phyloP scores from a whole-genome alignment of 2,329 filamentous ascomycete genomes.

The Sarocladiaceae sp. region DNA sequence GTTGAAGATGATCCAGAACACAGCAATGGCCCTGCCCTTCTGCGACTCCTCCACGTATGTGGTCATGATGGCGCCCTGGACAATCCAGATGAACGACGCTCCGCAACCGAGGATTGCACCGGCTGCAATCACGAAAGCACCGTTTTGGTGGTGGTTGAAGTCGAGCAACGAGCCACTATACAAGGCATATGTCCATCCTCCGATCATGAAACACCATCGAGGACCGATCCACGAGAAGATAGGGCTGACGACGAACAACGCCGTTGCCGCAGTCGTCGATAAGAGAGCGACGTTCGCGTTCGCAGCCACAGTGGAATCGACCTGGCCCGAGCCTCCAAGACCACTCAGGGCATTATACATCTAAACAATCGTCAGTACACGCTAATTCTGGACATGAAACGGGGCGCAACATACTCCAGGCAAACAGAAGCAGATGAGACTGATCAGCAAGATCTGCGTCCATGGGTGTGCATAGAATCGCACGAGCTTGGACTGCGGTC shows the following conservation, averaged over 20 bases:
- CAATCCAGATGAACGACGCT: slow-evolving; percentile 40
- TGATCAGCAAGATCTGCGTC: slow-evolving; percentile 44
- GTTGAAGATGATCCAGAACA: slow-evolving; percentile 43
- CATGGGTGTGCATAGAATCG: slow-evolving; percentile 37
- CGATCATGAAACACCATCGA: slow-evolving; percentile 35
- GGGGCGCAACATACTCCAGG: slow-evolving; percentile 31
- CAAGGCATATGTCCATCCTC: slow-evolving; percentile 41
- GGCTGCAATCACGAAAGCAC: slow-evolving; percentile 37
- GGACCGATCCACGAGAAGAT: slow-evolving; percentile 39
- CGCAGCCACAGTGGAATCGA: slow-evolving; percentile 38
- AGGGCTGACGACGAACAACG: slow-evolving; percentile 39
- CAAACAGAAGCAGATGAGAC: slow-evolving; percentile 44
- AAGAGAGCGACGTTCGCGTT: slow-evolving; percentile 41
- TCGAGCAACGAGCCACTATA: slow-evolving; percentile 39
- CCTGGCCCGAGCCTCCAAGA: slow-evolving; percentile 41
- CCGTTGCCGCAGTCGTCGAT: slow-evolving; percentile 35
- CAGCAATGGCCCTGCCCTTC: slow-evolving; percentile 37
- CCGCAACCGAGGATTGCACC: slow-evolving; percentile 42
- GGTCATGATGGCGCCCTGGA: slow-evolving; percentile 45
- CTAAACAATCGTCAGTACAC: slow-evolving; percentile 18
- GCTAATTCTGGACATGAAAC: not conserved
- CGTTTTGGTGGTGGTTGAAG: slow-evolving; percentile 36
- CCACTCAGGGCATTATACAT: slow-evolving; percentile 45
- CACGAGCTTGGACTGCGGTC: slow-evolving; percentile 15
- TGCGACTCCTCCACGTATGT: slow-evolving; percentile 38